phyloP scores from a whole-genome alignment of 495 filamentous ascomycete genomes.

The Staphylotrichum longicolle region DNA sequence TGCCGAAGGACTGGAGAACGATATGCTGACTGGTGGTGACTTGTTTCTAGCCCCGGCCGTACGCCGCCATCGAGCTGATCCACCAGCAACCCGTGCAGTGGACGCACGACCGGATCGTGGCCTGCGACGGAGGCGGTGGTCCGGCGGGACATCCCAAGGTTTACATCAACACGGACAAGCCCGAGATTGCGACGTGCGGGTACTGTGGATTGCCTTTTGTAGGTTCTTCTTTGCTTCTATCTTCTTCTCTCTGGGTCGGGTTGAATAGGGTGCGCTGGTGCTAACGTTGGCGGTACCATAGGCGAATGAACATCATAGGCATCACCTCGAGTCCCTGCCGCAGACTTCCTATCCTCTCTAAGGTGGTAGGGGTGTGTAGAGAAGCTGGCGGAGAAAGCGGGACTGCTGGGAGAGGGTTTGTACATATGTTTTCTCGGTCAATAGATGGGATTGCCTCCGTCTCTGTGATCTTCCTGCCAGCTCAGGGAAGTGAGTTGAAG shows the following conservation, averaged over 20 bases:
- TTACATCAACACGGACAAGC: constrained; percentile 98
- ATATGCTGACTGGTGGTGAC: too few relatives aligned
- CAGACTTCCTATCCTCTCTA: constrained; percentile 72
- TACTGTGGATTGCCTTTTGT: constrained; percentile 98
- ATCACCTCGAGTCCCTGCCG: constrained; percentile 76
- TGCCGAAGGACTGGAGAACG: too few relatives aligned
- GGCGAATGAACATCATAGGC: constrained; percentile 84
- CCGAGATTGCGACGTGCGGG: constrained; percentile 81
- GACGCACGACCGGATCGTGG: constrained; percentile 75
- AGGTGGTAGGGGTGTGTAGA: constrained; percentile 16
- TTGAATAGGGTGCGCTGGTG: background rate
- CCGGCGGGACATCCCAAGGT: constrained; percentile 87
- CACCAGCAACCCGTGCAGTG: constrained; percentile 93
- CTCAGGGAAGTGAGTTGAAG: background rate
- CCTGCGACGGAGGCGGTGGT: constrained; percentile 92
- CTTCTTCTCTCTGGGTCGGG: background rate
- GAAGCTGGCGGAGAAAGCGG: background rate
- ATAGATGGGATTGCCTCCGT: constrained; percentile 10
- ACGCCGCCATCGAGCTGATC: constrained; percentile 90
- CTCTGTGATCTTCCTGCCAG: background rate
- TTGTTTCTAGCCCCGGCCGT: constrained; percentile 68
- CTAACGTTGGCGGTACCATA: constrained; percentile 32
- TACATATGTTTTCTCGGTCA: constrained; percentile 25
- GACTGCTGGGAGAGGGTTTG: constrained; percentile 8
- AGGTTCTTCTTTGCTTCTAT: constrained; percentile 40